These are phyloP conservation scores for Hypoxylon fuscum DNA, from an alignment of 495 filamentous ascomycete species.

Conservation along the genomic window DNA sequence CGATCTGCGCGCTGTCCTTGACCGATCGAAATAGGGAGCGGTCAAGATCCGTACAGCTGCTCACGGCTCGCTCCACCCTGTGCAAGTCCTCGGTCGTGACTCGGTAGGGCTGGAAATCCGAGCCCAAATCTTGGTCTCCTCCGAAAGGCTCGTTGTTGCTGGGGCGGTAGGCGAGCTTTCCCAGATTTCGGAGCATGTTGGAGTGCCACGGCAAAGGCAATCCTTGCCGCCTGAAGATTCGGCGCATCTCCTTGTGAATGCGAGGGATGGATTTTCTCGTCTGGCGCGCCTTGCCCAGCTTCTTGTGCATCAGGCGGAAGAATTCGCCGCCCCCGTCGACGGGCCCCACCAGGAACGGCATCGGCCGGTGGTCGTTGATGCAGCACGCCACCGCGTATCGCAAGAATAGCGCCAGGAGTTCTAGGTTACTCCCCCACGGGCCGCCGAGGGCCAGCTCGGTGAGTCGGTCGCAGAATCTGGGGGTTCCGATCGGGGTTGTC, in stretches of 20 bases:
- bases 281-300: neutral
- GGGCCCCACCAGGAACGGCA: neutral
- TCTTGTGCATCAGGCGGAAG: neutral
- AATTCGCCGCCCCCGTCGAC: too few species aligned
- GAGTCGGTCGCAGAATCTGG: neutral
- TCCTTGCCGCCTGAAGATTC: too few species aligned
- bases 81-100: neutral
- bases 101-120: neutral
- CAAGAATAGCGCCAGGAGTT: neutral
- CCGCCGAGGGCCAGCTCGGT: neutral
- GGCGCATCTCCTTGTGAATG: neutral
- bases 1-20: neutral
- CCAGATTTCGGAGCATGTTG: neutral
- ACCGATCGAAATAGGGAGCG: neutral
- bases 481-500: neutral
- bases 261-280: neutral
- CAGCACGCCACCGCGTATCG: slow-evolving; percentile 3
- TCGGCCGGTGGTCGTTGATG: neutral
- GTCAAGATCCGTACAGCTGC: neutral
- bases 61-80: neutral
- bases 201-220: neutral
- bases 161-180: neutral
- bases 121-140: neutral
- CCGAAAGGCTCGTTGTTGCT: neutral
- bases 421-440: neutral